A percentile compares a stretch with the other conserved stretches of the same genome.
Evolutionary conservation across 495 filamentous ascomycete genomes (phyloP).

Genomic region (Aspergillus hancockii): DNA sequence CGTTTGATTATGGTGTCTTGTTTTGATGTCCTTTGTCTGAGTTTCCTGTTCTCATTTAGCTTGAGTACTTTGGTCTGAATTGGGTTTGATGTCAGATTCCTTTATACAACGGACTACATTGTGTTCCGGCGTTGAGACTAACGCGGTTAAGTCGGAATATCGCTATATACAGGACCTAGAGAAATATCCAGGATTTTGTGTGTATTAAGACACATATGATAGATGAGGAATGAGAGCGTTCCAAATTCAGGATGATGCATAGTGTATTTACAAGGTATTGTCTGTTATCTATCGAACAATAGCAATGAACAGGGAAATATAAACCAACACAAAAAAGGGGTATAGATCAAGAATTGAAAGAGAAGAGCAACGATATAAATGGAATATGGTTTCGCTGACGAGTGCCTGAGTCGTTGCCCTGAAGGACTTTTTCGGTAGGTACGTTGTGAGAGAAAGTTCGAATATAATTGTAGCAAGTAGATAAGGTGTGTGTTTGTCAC

Average conservation of each 20-base stretch:
- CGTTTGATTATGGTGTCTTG: background rate
- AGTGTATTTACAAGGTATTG: slow-evolving; percentile 28
- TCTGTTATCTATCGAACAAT: slow-evolving; percentile 14
- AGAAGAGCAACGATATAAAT: background rate
- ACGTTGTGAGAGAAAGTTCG: background rate
- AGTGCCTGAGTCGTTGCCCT: background rate
- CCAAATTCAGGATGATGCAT: background rate
- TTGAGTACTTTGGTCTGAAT: background rate
- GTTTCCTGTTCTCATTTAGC: background rate
- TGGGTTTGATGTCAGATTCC: background rate
- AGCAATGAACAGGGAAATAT: slow-evolving; percentile 21
- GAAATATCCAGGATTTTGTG: background rate
- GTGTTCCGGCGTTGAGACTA: background rate
- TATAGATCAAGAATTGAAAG: slow-evolving; percentile 7
- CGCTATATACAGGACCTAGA: background rate
- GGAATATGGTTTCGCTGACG: background rate
- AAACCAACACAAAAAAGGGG: slow-evolving; percentile 5
- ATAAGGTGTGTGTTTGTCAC: background rate
- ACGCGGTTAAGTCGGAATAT: background rate
- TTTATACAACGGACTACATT: no score
- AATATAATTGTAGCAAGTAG: background rate
- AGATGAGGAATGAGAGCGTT: background rate
- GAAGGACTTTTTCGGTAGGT: background rate
- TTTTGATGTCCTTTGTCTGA: background rate
- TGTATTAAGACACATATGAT: background rate